Conservation (phyloP, 2,329 filamentous ascomycete genomes). For the Colletotrichum filicis region DNA sequence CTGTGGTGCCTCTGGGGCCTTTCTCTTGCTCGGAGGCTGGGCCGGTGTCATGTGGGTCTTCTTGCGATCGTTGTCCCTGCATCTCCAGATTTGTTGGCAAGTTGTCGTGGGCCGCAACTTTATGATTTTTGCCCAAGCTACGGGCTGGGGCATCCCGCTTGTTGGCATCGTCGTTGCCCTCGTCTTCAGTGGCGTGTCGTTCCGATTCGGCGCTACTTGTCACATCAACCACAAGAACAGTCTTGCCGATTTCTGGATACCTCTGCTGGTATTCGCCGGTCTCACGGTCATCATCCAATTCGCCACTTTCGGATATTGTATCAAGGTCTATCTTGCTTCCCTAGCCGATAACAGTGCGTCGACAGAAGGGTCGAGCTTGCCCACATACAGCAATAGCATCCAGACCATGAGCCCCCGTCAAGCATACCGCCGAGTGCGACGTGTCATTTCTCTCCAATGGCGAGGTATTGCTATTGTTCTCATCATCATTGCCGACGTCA, state of each 20-base stretch:
- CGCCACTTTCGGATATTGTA: slow-evolving; percentile 89
- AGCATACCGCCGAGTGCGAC: slow-evolving; percentile 86
- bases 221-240: slow-evolving; percentile 94
- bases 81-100: slow-evolving; percentile 99
- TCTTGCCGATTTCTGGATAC: slow-evolving; percentile 89
- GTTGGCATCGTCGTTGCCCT: slow-evolving; percentile 81
- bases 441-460: slow-evolving; percentile 94
- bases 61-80: slow-evolving; percentile 87
- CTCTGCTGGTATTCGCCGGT: slow-evolving; percentile 81
- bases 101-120: slow-evolving; percentile 87
- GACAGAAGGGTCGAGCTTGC: slow-evolving; percentile 78
- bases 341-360: slow-evolving; percentile 78
- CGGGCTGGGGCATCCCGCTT: slow-evolving; percentile 87
- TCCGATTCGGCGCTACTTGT: slow-evolving; percentile 90
- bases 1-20: slow-evolving; percentile 89
- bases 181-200: slow-evolving; percentile 90
- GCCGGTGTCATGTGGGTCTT: slow-evolving; percentile 90
- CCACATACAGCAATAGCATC: slow-evolving; percentile 80
- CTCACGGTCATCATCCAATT: slow-evolving; percentile 84
- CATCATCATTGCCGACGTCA: slow-evolving; percentile 89
- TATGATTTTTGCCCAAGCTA: slow-evolving; percentile 83
- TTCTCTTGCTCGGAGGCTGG: slow-evolving; percentile 89
- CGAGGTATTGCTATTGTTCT: slow-evolving; percentile 89
- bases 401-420: slow-evolving; percentile 84
- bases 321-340: slow-evolving; percentile 92